phyloP scores from a whole-genome alignment of 2,329 filamentous ascomycete genomes.

The Microcyclosporella mali region DNA sequence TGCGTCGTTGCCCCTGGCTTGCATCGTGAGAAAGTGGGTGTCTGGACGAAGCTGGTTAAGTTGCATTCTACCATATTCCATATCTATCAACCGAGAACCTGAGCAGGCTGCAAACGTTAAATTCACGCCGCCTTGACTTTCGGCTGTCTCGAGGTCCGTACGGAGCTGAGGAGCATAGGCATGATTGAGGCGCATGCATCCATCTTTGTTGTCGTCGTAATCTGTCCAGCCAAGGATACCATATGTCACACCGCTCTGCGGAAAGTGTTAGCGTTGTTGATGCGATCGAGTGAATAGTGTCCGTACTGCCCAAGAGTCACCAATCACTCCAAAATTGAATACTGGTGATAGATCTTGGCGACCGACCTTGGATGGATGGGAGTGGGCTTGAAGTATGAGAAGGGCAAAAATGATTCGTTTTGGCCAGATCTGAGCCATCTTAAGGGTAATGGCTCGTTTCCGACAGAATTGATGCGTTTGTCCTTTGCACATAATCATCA shows the following conservation, averaged over 20 bases:
- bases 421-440: neutral
- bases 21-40: neutral
- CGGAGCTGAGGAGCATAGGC: neutral
- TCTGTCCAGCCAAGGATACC: neutral
- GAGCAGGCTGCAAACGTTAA: neutral
- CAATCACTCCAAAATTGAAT: neutral
- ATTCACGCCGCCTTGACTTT: neutral
- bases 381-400: neutral
- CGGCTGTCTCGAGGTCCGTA: neutral
- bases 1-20: neutral
- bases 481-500: neutral
- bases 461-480: neutral
- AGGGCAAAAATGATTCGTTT: neutral
- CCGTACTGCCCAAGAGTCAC: neutral
- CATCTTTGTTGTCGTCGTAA: neutral
- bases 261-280: neutral
- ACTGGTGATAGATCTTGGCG: neutral
- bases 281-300: neutral
- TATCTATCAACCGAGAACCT: neutral
- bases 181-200: neutral
- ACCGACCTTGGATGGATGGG: neutral
- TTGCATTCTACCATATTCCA: neutral
- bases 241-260: neutral
- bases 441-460: neutral
- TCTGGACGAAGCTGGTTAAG: neutral